phyloP scores from a whole-genome alignment of 176 grass and related monocot species.

The Otatea glauca region DNA sequence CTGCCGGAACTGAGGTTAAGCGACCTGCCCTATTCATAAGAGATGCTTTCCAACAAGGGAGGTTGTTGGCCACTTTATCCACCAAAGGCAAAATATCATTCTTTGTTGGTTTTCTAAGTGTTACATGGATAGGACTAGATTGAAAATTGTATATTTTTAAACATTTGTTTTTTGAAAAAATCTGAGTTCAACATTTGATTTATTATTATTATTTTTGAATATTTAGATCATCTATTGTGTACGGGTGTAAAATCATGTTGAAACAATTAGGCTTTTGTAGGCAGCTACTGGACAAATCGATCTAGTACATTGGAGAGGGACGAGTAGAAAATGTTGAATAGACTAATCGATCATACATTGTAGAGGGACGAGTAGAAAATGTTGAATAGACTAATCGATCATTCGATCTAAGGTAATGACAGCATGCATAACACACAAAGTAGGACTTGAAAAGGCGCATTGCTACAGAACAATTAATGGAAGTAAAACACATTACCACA shows the following conservation, averaged over 20 bases:
- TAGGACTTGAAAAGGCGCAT: neutral
- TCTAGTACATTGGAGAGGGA: neutral
- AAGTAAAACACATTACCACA: conserved; percentile 70
- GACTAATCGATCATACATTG: conserved; percentile 3
- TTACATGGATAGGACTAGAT: neutral
- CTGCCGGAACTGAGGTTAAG: too few relatives aligned
- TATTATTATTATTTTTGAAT: neutral
- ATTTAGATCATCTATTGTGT: neutral
- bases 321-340: neutral
- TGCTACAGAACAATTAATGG: neutral
- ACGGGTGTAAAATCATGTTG: conserved; percentile 6
- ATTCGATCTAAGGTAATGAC: neutral
- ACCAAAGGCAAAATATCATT: too few relatives aligned
- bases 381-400: too few relatives aligned
- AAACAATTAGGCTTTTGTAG: conserved; percentile 8
- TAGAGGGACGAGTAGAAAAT: too few relatives aligned
- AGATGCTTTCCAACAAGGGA: too few relatives aligned
- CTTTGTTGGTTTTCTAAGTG: too few relatives aligned
- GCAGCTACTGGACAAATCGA: conserved; percentile 3
- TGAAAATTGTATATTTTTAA: neutral
- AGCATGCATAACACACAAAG: conserved; percentile 8
- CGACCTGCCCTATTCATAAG: too few relatives aligned
- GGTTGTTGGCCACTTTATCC: too few relatives aligned
- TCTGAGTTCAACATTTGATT: neutral
- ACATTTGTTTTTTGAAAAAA: neutral